Evolutionary conservation across 768 basidiomycete species (phyloP).

Genomic region (button mushroom (Agaricus bisporus)): DNA sequence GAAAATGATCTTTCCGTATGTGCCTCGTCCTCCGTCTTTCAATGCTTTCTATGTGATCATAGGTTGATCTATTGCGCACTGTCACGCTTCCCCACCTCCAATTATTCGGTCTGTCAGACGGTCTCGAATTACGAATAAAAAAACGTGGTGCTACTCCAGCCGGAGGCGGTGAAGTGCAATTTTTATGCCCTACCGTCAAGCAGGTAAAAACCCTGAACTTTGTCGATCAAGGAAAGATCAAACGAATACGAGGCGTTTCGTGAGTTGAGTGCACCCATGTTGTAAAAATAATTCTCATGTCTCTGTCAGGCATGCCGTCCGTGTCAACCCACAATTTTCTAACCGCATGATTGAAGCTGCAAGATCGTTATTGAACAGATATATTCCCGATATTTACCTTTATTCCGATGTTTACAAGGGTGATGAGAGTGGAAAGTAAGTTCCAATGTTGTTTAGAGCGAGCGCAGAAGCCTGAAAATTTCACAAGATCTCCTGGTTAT

Average conservation of each 20-base stretch:
- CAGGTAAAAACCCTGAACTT: slow-evolving; percentile 92
- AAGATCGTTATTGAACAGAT: slow-evolving; percentile 88
- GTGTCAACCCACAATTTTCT: slow-evolving; percentile 95
- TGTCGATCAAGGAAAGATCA: slow-evolving; percentile 85
- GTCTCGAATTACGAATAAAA: slow-evolving; percentile 90
- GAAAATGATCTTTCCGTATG: slow-evolving; percentile 84
- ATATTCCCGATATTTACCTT: slow-evolving; percentile 96
- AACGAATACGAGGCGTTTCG: slow-evolving; percentile 94
- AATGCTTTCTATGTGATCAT: background rate
- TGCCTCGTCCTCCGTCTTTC: slow-evolving; percentile 2
- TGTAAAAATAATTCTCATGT: slow-evolving; percentile 6
- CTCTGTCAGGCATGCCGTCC: slow-evolving; percentile 76
- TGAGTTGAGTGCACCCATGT: slow-evolving; percentile 34
- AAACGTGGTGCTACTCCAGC: slow-evolving; percentile 88
- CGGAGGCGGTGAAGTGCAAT: slow-evolving; percentile 92
- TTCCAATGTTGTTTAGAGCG: background rate
- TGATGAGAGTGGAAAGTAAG: slow-evolving; percentile 94
- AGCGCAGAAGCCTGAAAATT: too few relatives aligned
- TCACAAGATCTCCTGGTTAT: slow-evolving; percentile 86
- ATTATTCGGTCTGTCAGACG: slow-evolving; percentile 84
- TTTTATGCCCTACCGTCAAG: slow-evolving; percentile 88
- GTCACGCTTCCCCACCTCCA: slow-evolving; percentile 89
- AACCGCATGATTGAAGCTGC: slow-evolving; percentile 96
- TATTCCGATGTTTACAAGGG: slow-evolving; percentile 99
- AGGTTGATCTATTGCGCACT: slow-evolving; percentile 88